These are phyloP conservation scores for Talaromyces sp. DNA, from an alignment of 2,329 filamentous ascomycete species.

Conservation along the genomic window DNA sequence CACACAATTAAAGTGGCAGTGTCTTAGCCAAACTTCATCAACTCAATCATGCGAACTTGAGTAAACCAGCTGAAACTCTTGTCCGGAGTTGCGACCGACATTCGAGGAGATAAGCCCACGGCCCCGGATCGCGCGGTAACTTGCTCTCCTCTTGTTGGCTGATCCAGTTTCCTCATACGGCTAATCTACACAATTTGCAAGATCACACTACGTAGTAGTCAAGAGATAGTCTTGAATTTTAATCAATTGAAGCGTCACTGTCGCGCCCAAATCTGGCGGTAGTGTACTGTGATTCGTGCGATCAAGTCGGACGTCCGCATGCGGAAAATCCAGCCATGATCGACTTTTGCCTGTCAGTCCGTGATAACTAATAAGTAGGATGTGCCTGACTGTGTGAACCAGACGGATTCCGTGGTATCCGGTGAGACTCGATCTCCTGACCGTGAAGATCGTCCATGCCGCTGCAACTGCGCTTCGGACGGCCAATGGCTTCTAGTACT, in stretches of 20 bases:
- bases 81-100: not conserved
- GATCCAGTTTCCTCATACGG: not conserved
- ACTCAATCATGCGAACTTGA: too few relatives aligned
- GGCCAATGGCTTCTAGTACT: not conserved
- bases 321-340: not conserved
- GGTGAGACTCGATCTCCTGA: not conserved
- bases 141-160: not conserved
- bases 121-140: slow-evolving; percentile 4
- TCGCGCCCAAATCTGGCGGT: not conserved
- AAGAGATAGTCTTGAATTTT: too few relatives aligned
- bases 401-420: not conserved
- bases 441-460: not conserved
- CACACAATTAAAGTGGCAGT: not conserved
- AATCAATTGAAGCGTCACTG: too few relatives aligned
- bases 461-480: not conserved
- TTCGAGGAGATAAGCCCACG: not conserved
- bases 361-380: not conserved
- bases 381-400: not conserved
- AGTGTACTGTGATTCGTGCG: not conserved
- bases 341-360: not conserved
- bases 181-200: too few relatives aligned
- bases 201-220: not conserved
- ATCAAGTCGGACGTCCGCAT: not conserved
- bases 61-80: not conserved
- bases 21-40: not conserved